A percentile compares a stretch with the other conserved stretches of the same genome.
phyloP scores from a whole-genome alignment of 2,329 filamentous ascomycete species.

The Xylaria sp. region DNA sequence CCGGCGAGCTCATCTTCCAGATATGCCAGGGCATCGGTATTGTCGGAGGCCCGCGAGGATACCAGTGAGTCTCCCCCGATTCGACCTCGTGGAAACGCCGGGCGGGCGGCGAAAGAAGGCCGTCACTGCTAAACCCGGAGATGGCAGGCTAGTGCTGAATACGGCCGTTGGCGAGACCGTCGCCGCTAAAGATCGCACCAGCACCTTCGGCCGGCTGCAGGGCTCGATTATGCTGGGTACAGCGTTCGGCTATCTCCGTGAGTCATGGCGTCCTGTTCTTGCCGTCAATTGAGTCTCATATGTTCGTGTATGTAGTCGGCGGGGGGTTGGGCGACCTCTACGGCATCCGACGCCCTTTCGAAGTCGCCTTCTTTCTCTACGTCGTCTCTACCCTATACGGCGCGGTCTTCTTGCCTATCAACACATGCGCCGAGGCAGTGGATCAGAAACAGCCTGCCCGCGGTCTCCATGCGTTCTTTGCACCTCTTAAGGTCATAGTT shows the following conservation, averaged over 20 bases:
- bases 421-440: slow-evolving; percentile 28
- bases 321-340: slow-evolving; percentile 72
- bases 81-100: neutral
- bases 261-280: slow-evolving; percentile 33
- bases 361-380: slow-evolving; percentile 70
- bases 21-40: slow-evolving; percentile 74
- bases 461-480: slow-evolving; percentile 67
- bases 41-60: slow-evolving; percentile 75
- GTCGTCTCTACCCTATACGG: slow-evolving; percentile 57
- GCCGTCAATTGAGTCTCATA: neutral
- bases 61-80: slow-evolving; percentile 56
- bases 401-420: slow-evolving; percentile 55
- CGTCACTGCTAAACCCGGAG: neutral
- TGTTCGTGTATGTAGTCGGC: slow-evolving; percentile 57
- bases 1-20: slow-evolving; percentile 76
- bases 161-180: slow-evolving; percentile 75
- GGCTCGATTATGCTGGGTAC: slow-evolving; percentile 75
- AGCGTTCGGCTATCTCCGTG: slow-evolving; percentile 70
- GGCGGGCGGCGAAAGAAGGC: neutral
- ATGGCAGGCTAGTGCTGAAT: slow-evolving; percentile 67
- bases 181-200: slow-evolving; percentile 68
- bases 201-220: slow-evolving; percentile 71
- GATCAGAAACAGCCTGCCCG: slow-evolving; percentile 43
- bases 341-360: slow-evolving; percentile 72
- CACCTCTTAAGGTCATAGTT: slow-evolving; percentile 70